Percentiles rank a stretch among this genome's conserved stretches.
phyloP scores from a whole-genome alignment of 1,284 basidiomycete species.

The Pseudozyma hubeiensis region DNA sequence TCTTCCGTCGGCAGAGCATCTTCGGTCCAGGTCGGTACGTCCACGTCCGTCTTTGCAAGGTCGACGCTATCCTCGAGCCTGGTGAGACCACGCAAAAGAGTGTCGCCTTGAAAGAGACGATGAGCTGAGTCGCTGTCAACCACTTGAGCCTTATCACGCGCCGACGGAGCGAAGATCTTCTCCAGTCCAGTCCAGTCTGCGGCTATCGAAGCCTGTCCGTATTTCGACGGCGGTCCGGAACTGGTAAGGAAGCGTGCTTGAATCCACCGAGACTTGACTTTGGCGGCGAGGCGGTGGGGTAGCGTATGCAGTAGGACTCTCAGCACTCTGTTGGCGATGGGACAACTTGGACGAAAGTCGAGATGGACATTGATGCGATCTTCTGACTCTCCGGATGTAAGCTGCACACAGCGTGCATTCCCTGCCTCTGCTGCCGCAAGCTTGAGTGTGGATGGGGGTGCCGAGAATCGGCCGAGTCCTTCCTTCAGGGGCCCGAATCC shows the following conservation, averaged over 20 bases:
- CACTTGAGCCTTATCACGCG: neutral
- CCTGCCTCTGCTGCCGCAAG: neutral
- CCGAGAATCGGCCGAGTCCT: neutral
- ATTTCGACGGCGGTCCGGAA: neutral
- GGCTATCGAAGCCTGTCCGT: conserved; percentile 12
- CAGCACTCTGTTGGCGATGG: conserved; percentile 12
- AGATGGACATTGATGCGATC: conserved; percentile 2
- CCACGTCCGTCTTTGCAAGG: neutral
- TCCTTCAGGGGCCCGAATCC: conserved; percentile 9
- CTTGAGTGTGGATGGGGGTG: neutral
- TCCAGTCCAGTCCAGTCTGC: conserved; percentile 27
- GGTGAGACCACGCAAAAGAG: conserved; percentile 16
- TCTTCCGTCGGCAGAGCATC: conserved; percentile 5
- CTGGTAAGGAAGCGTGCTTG: conserved; percentile 20
- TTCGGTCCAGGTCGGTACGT: neutral
- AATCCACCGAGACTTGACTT: conserved; percentile 22
- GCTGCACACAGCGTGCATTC: neutral
- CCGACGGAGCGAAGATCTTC: neutral
- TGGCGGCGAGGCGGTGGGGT: conserved; percentile 11
- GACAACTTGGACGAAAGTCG: conserved; percentile 24
- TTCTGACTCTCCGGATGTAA: conserved; percentile 1
- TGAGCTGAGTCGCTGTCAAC: neutral
- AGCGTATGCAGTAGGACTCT: conserved; percentile 9
- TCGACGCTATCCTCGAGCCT: neutral
- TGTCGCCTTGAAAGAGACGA: conserved; percentile 18